Percentiles rank a stretch among this genome's conserved stretches.
phyloP scores from a whole-genome alignment of 2,329 filamentous ascomycete genomes.

The Curvularia verruculosa region DNA sequence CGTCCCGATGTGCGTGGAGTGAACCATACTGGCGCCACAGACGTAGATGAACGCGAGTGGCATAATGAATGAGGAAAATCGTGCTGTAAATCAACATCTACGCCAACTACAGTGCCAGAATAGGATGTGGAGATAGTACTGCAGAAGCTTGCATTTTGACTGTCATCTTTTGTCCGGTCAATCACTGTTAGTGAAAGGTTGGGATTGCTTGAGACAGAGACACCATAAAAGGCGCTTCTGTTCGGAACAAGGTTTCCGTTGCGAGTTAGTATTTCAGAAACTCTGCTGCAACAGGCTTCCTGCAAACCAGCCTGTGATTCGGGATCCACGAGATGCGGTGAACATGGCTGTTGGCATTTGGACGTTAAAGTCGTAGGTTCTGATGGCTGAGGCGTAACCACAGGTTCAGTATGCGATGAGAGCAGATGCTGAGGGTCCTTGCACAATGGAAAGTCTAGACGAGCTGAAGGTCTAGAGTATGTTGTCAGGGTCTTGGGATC shows the following conservation, averaged over 20 bases:
- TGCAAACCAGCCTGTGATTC: constrained; percentile 30
- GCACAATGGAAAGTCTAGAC: constrained; percentile 4
- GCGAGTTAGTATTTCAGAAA: constrained; percentile 19
- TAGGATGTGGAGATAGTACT: constrained; percentile 45
- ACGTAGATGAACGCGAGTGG: constrained; percentile 32
- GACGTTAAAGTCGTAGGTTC: constrained; percentile 19
- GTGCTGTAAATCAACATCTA: constrained; percentile 43
- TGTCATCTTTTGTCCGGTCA: constrained; percentile 25
- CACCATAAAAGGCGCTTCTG: constrained; percentile 32
- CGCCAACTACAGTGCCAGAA: constrained; percentile 44
- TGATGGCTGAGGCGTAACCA: constrained; percentile 16
- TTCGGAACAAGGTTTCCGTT: constrained; percentile 29
- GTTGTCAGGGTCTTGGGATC: constrained; percentile 16
- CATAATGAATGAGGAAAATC: constrained; percentile 18
- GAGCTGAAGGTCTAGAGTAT: constrained; percentile 14
- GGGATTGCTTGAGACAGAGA: constrained; percentile 24
- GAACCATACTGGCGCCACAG: constrained; percentile 34
- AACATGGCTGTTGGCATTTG: constrained; percentile 21
- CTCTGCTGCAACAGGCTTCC: constrained; percentile 18
- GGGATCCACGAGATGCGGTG: constrained; percentile 25
- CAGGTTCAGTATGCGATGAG: constrained; percentile 9
- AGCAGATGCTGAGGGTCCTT: constrained; percentile 4
- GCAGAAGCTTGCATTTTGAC: constrained; percentile 42
- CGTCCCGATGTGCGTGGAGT: constrained; percentile 31
- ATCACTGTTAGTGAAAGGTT: constrained; percentile 26